These are phyloP conservation scores for Nakazawaea anatomiae DNA, from an alignment of 805 yeast genomes.

Conservation along the genomic window DNA sequence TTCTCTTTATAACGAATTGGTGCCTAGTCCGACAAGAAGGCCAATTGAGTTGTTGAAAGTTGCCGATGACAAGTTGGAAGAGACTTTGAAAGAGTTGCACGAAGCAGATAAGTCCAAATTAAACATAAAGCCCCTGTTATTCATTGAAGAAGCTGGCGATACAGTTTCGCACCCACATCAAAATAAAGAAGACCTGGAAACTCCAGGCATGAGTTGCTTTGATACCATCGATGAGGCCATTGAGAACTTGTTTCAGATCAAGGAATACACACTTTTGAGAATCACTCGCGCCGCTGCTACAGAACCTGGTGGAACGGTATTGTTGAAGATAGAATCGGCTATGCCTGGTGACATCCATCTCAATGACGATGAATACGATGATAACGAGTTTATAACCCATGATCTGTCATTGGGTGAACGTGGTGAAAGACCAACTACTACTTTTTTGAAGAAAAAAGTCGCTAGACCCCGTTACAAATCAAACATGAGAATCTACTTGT, in stretches of 20 bases:
- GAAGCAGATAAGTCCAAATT: neutral
- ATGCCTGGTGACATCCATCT: conserved; percentile 44
- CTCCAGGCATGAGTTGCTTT: conserved; percentile 16
- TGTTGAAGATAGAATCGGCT: conserved; percentile 49
- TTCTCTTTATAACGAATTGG: conserved; percentile 36
- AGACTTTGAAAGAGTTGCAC: neutral
- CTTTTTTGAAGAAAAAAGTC: conserved; percentile 48
- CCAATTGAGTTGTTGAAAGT: conserved; percentile 17
- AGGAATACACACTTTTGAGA: conserved; percentile 40
- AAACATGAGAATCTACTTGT: conserved; percentile 54
- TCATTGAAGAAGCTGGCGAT: neutral
- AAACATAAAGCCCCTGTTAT: conserved; percentile 2
- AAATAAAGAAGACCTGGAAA: too few species aligned
- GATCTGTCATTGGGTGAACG: conserved; percentile 29
- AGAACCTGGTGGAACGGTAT: conserved; percentile 44
- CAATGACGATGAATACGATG: conserved; percentile 40
- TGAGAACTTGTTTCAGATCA: conserved; percentile 31
- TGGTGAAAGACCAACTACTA: conserved; percentile 39
- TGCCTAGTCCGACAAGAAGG: conserved; percentile 22
- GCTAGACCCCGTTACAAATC: conserved; percentile 61
- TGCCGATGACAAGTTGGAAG: conserved; percentile 8
- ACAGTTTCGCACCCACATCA: too few species aligned
- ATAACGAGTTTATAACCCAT: conserved; percentile 1
- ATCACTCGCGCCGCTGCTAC: conserved; percentile 51
- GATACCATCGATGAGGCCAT: conserved; percentile 43